Evolutionary conservation across 257 asterid species (phyloP).

Genomic region (Ilex aquifolium): DNA sequence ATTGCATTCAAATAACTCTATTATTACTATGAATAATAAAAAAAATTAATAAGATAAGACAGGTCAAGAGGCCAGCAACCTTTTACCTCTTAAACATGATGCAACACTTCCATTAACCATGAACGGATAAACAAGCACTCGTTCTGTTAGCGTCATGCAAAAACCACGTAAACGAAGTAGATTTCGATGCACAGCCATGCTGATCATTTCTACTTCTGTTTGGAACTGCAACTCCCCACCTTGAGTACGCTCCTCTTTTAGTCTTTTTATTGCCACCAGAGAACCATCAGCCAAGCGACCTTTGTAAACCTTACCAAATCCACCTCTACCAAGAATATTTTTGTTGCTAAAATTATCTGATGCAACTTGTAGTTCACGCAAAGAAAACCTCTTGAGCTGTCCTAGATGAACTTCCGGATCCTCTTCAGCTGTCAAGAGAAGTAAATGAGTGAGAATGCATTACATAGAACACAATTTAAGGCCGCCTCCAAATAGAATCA

Average conservation of each 20-base stretch:
- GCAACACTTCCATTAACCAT: constrained; percentile 97
- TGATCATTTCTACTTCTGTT: constrained; percentile 91
- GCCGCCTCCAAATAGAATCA: background rate
- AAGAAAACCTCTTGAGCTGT: constrained; percentile 46
- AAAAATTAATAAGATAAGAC: too few species aligned
- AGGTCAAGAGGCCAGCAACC: too few species aligned
- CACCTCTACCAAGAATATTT: constrained; percentile 83
- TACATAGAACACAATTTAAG: background rate
- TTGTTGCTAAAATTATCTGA: constrained; percentile 1
- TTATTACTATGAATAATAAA: too few species aligned
- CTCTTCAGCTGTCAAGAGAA: constrained; percentile 69
- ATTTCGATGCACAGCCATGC: constrained; percentile 90
- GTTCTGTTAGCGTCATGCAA: constrained; percentile 89
- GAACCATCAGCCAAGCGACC: constrained; percentile 84
- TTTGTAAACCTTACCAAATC: constrained; percentile 87
- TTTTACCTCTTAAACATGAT: constrained; percentile 90
- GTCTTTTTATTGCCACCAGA: constrained; percentile 83
- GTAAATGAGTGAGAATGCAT: constrained; percentile 4
- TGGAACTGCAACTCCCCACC: constrained; percentile 88
- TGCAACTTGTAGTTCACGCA: constrained; percentile 4
- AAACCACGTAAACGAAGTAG: constrained; percentile 82
- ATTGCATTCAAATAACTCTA: too few species aligned
- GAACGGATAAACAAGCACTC: constrained; percentile 88
- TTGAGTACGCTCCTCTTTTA: constrained; percentile 80
- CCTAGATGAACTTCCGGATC: constrained; percentile 94